Evolutionary conservation across 768 basidiomycete genomes (phyloP).

Genomic region (Tulasnella sp.): DNA sequence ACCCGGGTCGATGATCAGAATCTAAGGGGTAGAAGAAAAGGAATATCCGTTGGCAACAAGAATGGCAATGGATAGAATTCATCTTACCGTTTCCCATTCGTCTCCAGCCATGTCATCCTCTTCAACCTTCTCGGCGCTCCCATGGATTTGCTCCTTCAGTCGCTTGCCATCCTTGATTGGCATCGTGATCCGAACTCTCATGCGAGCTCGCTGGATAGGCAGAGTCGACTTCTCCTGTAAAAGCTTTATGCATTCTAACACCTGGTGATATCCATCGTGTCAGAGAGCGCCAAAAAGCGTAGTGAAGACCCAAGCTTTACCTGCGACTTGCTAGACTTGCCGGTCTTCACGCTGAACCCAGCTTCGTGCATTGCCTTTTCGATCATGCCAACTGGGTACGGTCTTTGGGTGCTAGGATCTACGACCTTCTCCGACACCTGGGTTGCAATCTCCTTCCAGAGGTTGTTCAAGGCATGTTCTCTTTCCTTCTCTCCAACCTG

Average conservation of each 20-base stretch:
- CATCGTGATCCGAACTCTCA: slow-evolving; percentile 83
- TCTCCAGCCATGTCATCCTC: slow-evolving; percentile 65
- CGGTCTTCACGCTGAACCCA: slow-evolving; percentile 82
- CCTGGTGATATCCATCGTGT: slow-evolving; percentile 44
- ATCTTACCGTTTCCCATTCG: slow-evolving; percentile 83
- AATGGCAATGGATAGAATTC: not conserved
- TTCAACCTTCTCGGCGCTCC: slow-evolving; percentile 78
- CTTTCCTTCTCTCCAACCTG: slow-evolving; percentile 98
- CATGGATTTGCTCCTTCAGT: slow-evolving; percentile 65
- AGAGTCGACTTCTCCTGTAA: slow-evolving; percentile 80
- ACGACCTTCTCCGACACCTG: slow-evolving; percentile 94
- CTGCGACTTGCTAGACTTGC: slow-evolving; percentile 93
- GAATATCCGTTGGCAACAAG: not conserved
- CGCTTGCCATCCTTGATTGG: slow-evolving; percentile 63
- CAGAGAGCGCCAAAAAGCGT: not conserved
- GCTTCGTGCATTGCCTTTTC: slow-evolving; percentile 97
- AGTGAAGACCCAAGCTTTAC: slow-evolving; percentile 40
- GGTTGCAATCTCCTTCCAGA: slow-evolving; percentile 87
- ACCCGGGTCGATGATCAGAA: slow-evolving; percentile 87
- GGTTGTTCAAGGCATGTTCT: slow-evolving; percentile 76
- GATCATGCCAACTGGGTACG: slow-evolving; percentile 92
- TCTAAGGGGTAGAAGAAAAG: slow-evolving; percentile 44
- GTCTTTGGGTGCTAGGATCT: slow-evolving; percentile 81
- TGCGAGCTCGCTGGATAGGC: slow-evolving; percentile 87
- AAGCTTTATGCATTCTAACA: slow-evolving; percentile 80